phyloP scores from a whole-genome alignment of 2,329 filamentous ascomycete genomes.

The Boeremia lycopersici region DNA sequence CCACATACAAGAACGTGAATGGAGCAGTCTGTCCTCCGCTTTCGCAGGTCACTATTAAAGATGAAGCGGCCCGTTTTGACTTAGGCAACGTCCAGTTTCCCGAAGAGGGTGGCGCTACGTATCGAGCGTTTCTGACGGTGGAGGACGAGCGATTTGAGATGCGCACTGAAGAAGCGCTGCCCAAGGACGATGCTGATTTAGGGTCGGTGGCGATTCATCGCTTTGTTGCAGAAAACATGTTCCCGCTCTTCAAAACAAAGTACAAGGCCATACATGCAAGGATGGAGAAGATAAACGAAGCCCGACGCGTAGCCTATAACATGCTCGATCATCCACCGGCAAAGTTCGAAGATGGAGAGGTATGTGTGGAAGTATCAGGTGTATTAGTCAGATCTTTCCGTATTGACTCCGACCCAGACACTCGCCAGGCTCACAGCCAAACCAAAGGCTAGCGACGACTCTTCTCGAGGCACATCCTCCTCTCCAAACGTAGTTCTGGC shows the following conservation, averaged over 20 bases:
- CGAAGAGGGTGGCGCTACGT: constrained; percentile 20
- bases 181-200: constrained; percentile 22
- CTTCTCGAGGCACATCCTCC: not conserved
- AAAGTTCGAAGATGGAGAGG: constrained; percentile 30
- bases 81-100: constrained; percentile 39
- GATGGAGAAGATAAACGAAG: constrained; percentile 31
- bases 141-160: constrained; percentile 29
- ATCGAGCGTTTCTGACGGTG: constrained; percentile 22
- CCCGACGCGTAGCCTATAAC: constrained; percentile 28
- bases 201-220: constrained; percentile 30
- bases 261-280: constrained; percentile 28
- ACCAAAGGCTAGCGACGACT: constrained; percentile 1
- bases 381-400: not conserved
- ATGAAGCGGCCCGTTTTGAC: constrained; percentile 29
- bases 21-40: constrained; percentile 29
- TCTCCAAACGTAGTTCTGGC: not conserved
- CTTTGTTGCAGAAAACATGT: constrained; percentile 30
- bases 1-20: constrained; percentile 32
- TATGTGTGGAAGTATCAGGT: constrained; percentile 13
- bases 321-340: constrained; percentile 18
- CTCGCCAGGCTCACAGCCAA: constrained; percentile 20
- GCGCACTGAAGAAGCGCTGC: constrained; percentile 25
- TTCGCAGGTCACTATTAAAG: constrained; percentile 28
- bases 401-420: constrained; percentile 16
- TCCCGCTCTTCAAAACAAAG: constrained; percentile 34